phyloP scores from a whole-genome alignment of 192 early-diverging fungal genomes.

The Jimgerdemannia lactiflua region DNA sequence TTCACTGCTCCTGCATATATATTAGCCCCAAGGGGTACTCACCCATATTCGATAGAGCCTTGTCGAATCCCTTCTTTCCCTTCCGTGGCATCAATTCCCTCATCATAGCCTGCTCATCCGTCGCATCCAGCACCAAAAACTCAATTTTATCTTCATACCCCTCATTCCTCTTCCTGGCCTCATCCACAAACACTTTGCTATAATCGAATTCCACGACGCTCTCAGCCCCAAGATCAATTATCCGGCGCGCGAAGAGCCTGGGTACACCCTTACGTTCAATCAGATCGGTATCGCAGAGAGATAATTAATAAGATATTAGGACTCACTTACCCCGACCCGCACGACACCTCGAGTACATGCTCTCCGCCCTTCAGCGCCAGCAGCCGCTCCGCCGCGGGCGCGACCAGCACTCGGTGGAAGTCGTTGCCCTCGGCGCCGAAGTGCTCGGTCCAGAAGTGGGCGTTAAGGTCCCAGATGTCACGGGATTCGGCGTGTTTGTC shows the following conservation, averaged over 20 bases:
- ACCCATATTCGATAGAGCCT: neutral
- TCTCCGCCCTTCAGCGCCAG: neutral
- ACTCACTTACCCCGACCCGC: neutral
- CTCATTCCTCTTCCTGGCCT: neutral
- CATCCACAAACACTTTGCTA: neutral
- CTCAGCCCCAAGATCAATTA: neutral
- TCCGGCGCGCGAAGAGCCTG: neutral
- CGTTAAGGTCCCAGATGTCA: neutral
- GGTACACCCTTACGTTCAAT: no score
- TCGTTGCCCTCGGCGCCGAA: neutral
- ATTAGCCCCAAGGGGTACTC: neutral
- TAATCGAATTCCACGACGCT: neutral
- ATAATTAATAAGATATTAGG: neutral
- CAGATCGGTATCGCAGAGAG: neutral
- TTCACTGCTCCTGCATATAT: no score
- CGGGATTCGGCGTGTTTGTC: neutral
- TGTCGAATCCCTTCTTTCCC: neutral
- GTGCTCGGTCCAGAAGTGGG: neutral
- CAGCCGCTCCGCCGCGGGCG: neutral
- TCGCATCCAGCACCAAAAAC: neutral
- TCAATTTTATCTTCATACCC: neutral
- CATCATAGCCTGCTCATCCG: neutral
- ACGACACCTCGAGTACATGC: neutral
- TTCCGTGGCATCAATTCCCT: neutral
- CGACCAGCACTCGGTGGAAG: neutral